Base-by-base conservation (phyloP, 176 grass and related monocot species). In the Elaeis guineensis region DNA sequence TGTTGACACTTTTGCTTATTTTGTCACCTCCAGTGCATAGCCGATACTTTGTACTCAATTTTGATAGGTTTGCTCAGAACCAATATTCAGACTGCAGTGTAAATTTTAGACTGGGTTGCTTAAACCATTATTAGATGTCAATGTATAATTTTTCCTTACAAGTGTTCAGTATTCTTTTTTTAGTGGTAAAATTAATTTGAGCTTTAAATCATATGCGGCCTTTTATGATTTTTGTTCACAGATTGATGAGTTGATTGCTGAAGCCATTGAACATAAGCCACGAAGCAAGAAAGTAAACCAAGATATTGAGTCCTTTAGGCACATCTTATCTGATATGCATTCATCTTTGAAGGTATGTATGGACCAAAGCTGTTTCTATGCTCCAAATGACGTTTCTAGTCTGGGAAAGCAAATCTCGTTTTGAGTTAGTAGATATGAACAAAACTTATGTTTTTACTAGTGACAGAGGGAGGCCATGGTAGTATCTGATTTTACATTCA, bases 271-370 rank as follows among this genome's bases (percentile, higher is more conserved):
- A 50, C 71, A 83, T 18, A 48, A 86, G 64, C 63, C 55, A 58
- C n/a, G 76, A 26, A 69, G 88, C 23, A 66, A 61, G 63, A 80
- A 67, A 71, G 88, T 63, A 51, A 61, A 66, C 28, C 73, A 81
- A 76, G 93, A 98, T 11, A 86, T 98, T 19, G 87, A 89, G 70
- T 80, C 76, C 48, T 98, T 98, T 22, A 74, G 55, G 17, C 60
- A 63, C 52, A 75, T 88, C 57, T 73, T 97, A 50, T 80, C 81
- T 16, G 76, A 86, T 44, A 82, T 86, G 30, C 59, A 77, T 61
- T 52, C 76, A 67, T 91, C 81, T 72, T 78, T 91, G 54, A 97
- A 89, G 81, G 92, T 97, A 22, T 67, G 55, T 53, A 54, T 48
- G 65, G 25, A 56, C 50, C 62, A 70, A 5, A 19, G 19, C 58